A percentile compares a stretch with the other conserved stretches of the same genome.
Conservation (phyloP, 2,329 filamentous ascomycete species). For the Hirsutella thompsonii region DNA sequence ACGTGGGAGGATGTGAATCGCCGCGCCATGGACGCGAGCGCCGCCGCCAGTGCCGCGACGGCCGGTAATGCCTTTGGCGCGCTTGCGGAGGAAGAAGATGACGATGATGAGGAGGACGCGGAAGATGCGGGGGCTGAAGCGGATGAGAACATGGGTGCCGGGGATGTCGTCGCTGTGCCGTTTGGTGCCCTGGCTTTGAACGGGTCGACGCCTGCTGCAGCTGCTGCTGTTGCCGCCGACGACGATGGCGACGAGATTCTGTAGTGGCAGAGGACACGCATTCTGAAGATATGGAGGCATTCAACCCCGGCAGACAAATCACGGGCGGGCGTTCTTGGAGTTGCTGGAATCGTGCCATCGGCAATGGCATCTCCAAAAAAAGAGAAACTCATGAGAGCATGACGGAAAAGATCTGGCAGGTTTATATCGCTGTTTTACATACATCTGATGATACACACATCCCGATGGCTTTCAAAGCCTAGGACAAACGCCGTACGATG, state of each 20-base stretch:
- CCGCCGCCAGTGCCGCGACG: constrained; percentile 9
- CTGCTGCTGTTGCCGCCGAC: constrained; percentile 13
- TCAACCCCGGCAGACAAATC: too few relatives aligned
- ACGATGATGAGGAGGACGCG: constrained; percentile 7
- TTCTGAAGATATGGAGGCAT: too few relatives aligned
- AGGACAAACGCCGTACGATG: too few relatives aligned
- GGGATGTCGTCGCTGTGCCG: constrained; percentile 15
- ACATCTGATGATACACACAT: too few relatives aligned
- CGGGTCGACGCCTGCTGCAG: neutral
- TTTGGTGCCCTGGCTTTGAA: neutral
- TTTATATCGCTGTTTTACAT: too few relatives aligned
- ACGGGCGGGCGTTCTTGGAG: neutral
- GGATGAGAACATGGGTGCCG: constrained; percentile 15
- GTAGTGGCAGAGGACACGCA: too few relatives aligned
- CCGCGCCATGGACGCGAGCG: constrained; percentile 11
- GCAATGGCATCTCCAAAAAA: too few relatives aligned
- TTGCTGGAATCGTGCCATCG: too few relatives aligned
- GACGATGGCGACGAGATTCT: constrained; percentile 15
- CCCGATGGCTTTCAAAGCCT: too few relatives aligned
- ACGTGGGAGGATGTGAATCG: constrained; percentile 48
- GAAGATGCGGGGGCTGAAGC: constrained; percentile 9
- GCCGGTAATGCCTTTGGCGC: constrained; percentile 6
- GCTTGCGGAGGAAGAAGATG: constrained; percentile 11
- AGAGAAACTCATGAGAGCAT: too few relatives aligned
- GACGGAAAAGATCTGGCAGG: too few relatives aligned